phyloP scores from a whole-genome alignment of 495 filamentous ascomycete species.

The Xylaria grammica region DNA sequence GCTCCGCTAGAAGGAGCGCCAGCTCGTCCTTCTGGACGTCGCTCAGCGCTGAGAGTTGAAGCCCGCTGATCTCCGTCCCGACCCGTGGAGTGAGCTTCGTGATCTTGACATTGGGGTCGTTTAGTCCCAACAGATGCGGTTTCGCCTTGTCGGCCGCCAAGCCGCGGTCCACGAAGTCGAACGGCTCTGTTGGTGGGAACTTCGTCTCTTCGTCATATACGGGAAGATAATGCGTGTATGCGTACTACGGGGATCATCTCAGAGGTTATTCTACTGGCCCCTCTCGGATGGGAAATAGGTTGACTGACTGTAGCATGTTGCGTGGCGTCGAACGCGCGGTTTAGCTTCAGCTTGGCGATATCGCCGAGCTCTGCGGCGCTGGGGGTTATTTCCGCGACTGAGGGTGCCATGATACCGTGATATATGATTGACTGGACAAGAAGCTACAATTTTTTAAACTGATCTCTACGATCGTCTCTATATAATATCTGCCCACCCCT shows the following conservation, averaged over 20 bases:
- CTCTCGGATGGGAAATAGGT: neutral
- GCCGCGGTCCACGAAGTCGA: constrained; percentile 65
- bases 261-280: constrained; percentile 10
- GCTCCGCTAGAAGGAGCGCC: constrained; percentile 70
- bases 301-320: constrained; percentile 33
- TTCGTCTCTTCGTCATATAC: constrained; percentile 65
- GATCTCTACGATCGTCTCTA: neutral
- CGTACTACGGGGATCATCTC: constrained; percentile 42
- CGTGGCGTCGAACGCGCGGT: constrained; percentile 31
- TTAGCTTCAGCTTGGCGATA: constrained; percentile 35
- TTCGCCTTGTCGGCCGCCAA: constrained; percentile 62
- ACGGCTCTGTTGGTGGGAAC: constrained; percentile 63
- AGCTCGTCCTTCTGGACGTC: constrained; percentile 77
- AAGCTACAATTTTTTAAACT: neutral
- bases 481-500: neutral
- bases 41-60: constrained; percentile 69
- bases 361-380: constrained; percentile 31
- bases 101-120: constrained; percentile 44
- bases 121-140: constrained; percentile 57
- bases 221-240: constrained; percentile 67
- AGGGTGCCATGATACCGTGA: constrained; percentile 29
- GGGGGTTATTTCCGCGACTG: constrained; percentile 35
- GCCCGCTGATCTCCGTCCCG: constrained; percentile 73
- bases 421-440: neutral
- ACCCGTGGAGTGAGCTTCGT: constrained; percentile 71